Percentiles rank a stretch among this genome's conserved stretches.
Conservation (phyloP, 257 asterid species). For the Solanum pinnatisectum region DNA sequence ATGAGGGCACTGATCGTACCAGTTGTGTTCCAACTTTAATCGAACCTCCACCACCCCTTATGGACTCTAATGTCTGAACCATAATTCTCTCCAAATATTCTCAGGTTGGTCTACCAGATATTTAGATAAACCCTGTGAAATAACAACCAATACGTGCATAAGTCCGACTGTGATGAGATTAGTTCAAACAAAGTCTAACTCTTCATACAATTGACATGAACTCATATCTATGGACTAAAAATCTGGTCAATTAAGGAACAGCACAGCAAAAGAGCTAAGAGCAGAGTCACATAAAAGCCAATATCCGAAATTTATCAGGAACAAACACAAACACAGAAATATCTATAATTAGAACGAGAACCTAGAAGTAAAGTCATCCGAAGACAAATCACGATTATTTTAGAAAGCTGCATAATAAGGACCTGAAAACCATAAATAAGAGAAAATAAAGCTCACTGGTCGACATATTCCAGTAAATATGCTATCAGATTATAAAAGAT, state of each 20-base stretch:
- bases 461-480: neutral
- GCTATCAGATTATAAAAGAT: neutral
- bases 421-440: neutral
- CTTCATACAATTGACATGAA: neutral
- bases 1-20: slow-evolving; percentile 75
- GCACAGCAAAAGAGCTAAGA: neutral
- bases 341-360: neutral
- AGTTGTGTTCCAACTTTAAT: slow-evolving; percentile 68
- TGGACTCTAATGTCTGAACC: slow-evolving; percentile 60
- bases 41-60: slow-evolving; percentile 76
- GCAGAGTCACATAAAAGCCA: neutral
- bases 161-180: neutral
- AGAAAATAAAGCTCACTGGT: neutral
- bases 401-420: neutral
- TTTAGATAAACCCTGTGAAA: neutral
- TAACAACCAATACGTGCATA: neutral
- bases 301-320: neutral
- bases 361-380: neutral
- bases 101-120: neutral
- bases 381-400: neutral
- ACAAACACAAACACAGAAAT: neutral
- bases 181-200: neutral
- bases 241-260: neutral
- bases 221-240: neutral
- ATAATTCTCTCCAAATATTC: slow-evolving; percentile 10